Evolutionary conservation across 768 basidiomycete species (phyloP), one percentile per base, ranked within the genome.

Genomic region (Lenzites betulinus): DNA sequence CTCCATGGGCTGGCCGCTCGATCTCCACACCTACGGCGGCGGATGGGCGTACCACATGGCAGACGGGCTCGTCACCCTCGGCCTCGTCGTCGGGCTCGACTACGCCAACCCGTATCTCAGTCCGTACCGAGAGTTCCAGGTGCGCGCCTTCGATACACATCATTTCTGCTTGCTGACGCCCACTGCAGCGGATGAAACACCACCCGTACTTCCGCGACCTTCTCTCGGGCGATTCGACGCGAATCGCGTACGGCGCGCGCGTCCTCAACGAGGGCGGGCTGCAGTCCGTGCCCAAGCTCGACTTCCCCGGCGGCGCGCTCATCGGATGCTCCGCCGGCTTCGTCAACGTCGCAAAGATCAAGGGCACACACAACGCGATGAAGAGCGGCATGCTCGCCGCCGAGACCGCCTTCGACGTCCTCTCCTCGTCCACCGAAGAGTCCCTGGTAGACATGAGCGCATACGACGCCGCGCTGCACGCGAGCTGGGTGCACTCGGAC

Each of bases 331-430:
- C 93, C 0, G 97, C 95, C 1, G 96, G 96, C 13, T 95, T 98
- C 72, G 83, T 99, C 61, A 98, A 98, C 76, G 83, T 97, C 12
- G 90, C 95, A 15, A 98, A 97, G 76, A 98, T 99, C 76, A 98
- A 98, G 71, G 96, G 96, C 15, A 96, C 95, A 0, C 97, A 98
- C 72, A 98, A 95, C 60, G 95, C 96, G 2, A 98, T 99, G 97
- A 95, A 98, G 81, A 93, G 90, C 38, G 97, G 97, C 28, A 98
- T 98, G 90, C 80, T 98, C 20, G 96, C 95, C 28, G 96, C 93
- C 1, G 95, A 99, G 72, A 82, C 91, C 0, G 92, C 92, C 0
- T 94, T 80, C 65, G 80, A 86, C 6, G 82, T 82, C 4, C 75
- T 96, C 51, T 74, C 77, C 7, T 61, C 59, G 7, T 53, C 59